A percentile compares a stretch with the other conserved stretches of the same genome.
phyloP scores from a whole-genome alignment of 1,284 basidiomycete genomes.

The Pulveroboletus sp. region DNA sequence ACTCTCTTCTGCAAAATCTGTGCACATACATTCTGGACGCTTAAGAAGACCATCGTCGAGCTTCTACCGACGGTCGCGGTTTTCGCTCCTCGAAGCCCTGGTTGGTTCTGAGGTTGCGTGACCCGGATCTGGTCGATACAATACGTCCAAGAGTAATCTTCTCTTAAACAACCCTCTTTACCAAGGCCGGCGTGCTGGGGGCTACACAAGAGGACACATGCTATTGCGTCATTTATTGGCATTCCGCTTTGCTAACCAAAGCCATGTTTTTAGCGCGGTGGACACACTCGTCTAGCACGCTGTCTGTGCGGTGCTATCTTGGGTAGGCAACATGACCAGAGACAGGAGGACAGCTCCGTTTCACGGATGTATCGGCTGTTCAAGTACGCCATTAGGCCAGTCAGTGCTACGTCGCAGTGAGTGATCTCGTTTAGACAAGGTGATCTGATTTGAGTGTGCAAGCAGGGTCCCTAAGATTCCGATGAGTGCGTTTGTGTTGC shows the following conservation, averaged over 20 bases:
- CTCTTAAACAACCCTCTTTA: constrained; percentile 80
- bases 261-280: constrained; percentile 44
- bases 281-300: constrained; percentile 63
- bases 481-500: constrained; percentile 79
- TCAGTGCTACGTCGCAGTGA: constrained; percentile 64
- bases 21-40: constrained; percentile 50
- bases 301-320: constrained; percentile 80
- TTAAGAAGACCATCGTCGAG: constrained; percentile 89
- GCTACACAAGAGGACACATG: constrained; percentile 84
- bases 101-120: constrained; percentile 47
- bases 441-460: constrained; percentile 4
- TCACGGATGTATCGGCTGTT: constrained; percentile 63
- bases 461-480: constrained; percentile 64
- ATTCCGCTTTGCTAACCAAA: constrained; percentile 18
- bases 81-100: constrained; percentile 46
- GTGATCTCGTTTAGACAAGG: neutral
- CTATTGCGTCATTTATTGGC: constrained; percentile 13
- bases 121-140: constrained; percentile 79
- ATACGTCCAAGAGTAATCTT: constrained; percentile 73
- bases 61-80: constrained; percentile 58
- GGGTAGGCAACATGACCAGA: constrained; percentile 65
- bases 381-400: constrained; percentile 80
- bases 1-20: constrained; percentile 19
- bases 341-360: constrained; percentile 39
- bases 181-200: constrained; percentile 68